Evolutionary conservation across 208 protist genomes (phyloP), one percentile per base, ranked within the genome.

Genomic region (Trypanosoma cruzi): DNA sequence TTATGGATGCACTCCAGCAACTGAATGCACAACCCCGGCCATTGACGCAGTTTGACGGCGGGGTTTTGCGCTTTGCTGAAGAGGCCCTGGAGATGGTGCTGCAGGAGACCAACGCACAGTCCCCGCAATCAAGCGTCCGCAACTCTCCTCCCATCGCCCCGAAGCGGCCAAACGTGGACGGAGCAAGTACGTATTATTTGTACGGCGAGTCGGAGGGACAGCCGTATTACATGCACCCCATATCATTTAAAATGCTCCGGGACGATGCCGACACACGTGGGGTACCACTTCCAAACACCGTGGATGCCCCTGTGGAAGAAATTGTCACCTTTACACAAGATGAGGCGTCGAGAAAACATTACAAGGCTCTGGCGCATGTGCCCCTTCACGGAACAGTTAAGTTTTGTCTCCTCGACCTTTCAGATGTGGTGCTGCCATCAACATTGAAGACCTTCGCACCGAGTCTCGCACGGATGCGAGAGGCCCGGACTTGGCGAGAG

Each of bases 341-440:
- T 55, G 86, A 90, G 68, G 80, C 85, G 53, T 88, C 79, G 26
- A 75, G 79, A 29, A 77, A 67, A 64, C 84, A 84, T 59, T 92
- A 90, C 82, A 93, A 91, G 72, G 84, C 84, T 20, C 93, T 94
- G 52, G 75, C 88, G 4, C 84, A 92, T 75, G 77, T 96, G 14
- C 90, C 90, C 0, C 64, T 96, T 44, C 86, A 94, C 66, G 85
- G 81, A 63, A 88, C 77, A n/a, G 70, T 94, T 26, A 80, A 90
- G 44, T 67, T 93, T 28, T 95, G 90, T 65, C 54, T 93, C 26
- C 62, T 95, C 24, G 84, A 95, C 77, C 65, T 95, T 28, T 50
- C 68, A 5, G 75, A 73, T 53, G 57, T 85, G 37, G 83, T 95
- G 53, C 76, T 84, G 57, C 79, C 87, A 6, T 80, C 79, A 54